These are phyloP conservation scores for Yamadazyma kanchanaburiensis DNA, from an alignment of 1,139 yeast species.

Conservation along the genomic window DNA sequence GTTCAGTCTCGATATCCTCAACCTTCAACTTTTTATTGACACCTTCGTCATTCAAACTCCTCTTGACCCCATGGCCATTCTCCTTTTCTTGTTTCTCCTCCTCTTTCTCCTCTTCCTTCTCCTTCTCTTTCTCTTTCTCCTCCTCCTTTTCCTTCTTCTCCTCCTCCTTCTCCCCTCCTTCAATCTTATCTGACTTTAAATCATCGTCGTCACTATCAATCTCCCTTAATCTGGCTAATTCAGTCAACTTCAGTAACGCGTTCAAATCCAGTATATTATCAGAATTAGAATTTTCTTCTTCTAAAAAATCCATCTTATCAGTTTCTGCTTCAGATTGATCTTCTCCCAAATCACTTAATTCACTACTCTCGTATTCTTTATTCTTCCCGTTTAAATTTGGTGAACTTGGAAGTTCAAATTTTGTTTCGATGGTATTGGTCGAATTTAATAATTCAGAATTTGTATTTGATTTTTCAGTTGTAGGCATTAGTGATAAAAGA, in stretches of 20 bases:
- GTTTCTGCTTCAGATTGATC: constrained; percentile 78
- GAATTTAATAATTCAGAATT: no score
- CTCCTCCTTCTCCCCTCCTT: constrained; percentile 13
- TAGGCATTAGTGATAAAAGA: no score
- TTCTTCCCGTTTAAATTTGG: no score
- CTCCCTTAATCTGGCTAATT: constrained; percentile 39
- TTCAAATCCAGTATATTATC: constrained; percentile 36
- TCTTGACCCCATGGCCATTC: not conserved
- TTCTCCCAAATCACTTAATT: constrained; percentile 58
- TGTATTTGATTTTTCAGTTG: no score
- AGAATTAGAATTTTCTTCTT: constrained; percentile 28
- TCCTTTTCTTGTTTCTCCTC: constrained; percentile 9
- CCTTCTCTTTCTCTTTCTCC: constrained; percentile 1
- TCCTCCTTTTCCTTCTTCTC: constrained; percentile 1
- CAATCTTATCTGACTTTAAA: constrained; percentile 5
- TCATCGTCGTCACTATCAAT: constrained; percentile 31
- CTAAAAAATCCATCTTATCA: constrained; percentile 63
- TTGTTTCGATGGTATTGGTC: no score
- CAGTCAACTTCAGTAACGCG: constrained; percentile 38
- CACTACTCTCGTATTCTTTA: constrained; percentile 35
- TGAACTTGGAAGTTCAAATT: no score
- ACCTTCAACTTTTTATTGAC: not conserved
- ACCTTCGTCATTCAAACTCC: constrained; percentile 1
- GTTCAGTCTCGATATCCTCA: not conserved
- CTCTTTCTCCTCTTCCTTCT: constrained; percentile 8